phyloP scores from a whole-genome alignment of 352 stramenopile genomes.

The Phytophthora pini region DNA sequence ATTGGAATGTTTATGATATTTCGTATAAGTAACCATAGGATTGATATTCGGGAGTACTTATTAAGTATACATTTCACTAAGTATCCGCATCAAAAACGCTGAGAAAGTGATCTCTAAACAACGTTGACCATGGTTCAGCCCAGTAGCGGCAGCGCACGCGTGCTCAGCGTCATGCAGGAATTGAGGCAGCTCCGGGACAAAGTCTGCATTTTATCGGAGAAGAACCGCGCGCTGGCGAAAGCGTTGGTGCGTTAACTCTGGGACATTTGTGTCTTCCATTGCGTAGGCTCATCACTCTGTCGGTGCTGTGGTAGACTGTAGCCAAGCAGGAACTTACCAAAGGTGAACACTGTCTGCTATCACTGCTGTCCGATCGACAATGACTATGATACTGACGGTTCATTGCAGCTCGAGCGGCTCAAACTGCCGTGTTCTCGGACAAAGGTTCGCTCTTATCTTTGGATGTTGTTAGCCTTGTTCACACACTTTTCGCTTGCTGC shows the following conservation, averaged over 20 bases:
- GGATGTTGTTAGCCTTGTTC: background rate
- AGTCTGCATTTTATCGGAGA: conserved; percentile 48
- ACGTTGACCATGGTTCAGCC: conserved; percentile 38
- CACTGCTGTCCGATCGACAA: background rate
- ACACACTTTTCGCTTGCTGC: background rate
- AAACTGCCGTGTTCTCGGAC: conserved; percentile 38
- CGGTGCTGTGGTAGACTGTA: conserved; percentile 45
- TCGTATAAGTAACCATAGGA: background rate
- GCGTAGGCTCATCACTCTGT: background rate
- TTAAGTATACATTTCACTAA: conserved; percentile 5
- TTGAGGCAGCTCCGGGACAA: conserved; percentile 60
- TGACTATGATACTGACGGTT: conserved; percentile 1
- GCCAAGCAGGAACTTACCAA: conserved; percentile 60
- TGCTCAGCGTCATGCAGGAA: conserved; percentile 73
- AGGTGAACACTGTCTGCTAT: conserved; percentile 28
- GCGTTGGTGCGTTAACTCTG: conserved; percentile 48
- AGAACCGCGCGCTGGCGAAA: conserved; percentile 71
- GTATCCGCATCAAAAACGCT: conserved; percentile 4
- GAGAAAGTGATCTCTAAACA: conserved; percentile 28
- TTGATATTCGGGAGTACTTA: background rate
- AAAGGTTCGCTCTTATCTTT: conserved; percentile 27
- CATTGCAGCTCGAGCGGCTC: conserved; percentile 28
- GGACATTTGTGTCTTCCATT: background rate
- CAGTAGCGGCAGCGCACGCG: conserved; percentile 46
- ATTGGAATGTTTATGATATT: conserved; percentile 4